Conservation (phyloP, 2,329 filamentous ascomycete species). For the Talaromyces sp. region DNA sequence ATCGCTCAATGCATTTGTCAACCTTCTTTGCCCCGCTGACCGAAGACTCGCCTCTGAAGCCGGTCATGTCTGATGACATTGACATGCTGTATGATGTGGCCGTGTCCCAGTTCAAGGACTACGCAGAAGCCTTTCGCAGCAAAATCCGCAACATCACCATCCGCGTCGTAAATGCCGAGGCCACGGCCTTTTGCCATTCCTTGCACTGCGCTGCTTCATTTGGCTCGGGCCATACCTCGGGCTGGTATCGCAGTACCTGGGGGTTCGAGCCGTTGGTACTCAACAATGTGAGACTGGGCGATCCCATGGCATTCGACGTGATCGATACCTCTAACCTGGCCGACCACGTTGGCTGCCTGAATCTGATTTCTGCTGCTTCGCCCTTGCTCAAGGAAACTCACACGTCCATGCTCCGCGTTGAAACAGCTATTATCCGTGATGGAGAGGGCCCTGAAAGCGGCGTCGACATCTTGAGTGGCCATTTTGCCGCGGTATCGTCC, state of each 20-base stretch:
- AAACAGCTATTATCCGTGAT: neutral
- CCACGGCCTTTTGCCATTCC: constrained; percentile 48
- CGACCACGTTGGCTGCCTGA: constrained; percentile 42
- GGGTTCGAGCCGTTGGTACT: constrained; percentile 36
- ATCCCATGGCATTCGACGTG: constrained; percentile 48
- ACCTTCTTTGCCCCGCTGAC: constrained; percentile 38
- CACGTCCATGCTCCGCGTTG: neutral
- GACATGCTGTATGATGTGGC: constrained; percentile 9
- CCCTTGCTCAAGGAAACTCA: constrained; percentile 40
- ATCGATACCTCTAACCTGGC: constrained; percentile 52
- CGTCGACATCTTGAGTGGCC: neutral
- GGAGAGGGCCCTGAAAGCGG: neutral
- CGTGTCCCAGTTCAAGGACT: constrained; percentile 18
- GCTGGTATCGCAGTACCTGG: constrained; percentile 11
- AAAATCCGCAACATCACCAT: constrained; percentile 30
- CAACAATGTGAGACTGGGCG: constrained; percentile 21
- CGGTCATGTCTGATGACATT: neutral
- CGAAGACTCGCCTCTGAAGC: constrained; percentile 34
- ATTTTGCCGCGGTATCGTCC: neutral
- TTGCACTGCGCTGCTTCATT: constrained; percentile 39
- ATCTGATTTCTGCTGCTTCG: constrained; percentile 41
- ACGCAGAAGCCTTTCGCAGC: constrained; percentile 17
- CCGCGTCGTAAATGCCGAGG: constrained; percentile 46
- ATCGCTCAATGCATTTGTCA: constrained; percentile 55
- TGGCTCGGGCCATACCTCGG: neutral